phyloP scores from a whole-genome alignment of 257 asterid genomes.

The Nicotiana otophora region DNA sequence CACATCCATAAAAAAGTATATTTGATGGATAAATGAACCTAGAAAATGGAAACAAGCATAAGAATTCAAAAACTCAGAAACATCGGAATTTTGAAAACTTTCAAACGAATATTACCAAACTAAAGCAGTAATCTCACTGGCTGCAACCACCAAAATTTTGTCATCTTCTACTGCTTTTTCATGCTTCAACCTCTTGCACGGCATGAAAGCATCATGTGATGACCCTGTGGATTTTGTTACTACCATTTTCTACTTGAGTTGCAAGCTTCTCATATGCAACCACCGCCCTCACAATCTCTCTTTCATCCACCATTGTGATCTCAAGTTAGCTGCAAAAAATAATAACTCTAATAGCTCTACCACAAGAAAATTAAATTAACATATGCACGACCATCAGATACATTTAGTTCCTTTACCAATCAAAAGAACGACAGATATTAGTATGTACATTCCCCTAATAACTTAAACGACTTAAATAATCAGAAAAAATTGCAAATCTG shows the following conservation, averaged over 20 bases:
- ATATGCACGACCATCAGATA: background rate
- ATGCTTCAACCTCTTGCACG: background rate
- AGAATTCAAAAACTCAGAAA: background rate
- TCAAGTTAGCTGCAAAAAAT: background rate
- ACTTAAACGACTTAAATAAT: background rate
- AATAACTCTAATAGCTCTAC: background rate
- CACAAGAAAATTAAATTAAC: background rate
- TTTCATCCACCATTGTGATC: background rate
- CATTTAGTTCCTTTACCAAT: background rate
- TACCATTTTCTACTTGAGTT: background rate
- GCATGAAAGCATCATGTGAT: background rate
- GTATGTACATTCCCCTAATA: background rate
- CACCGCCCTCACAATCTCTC: background rate
- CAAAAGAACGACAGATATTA: background rate
- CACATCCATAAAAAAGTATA: background rate
- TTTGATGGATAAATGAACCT: background rate
- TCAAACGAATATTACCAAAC: background rate
- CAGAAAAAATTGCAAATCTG: background rate
- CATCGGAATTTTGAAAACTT: background rate
- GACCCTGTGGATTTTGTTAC: background rate
- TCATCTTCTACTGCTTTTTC: constrained; percentile 5
- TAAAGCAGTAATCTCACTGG: background rate
- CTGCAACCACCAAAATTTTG: background rate
- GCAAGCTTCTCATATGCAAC: background rate
- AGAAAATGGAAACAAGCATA: background rate